Conservation (phyloP, 441 rosid species). For the Codiaeum variegatum region DNA sequence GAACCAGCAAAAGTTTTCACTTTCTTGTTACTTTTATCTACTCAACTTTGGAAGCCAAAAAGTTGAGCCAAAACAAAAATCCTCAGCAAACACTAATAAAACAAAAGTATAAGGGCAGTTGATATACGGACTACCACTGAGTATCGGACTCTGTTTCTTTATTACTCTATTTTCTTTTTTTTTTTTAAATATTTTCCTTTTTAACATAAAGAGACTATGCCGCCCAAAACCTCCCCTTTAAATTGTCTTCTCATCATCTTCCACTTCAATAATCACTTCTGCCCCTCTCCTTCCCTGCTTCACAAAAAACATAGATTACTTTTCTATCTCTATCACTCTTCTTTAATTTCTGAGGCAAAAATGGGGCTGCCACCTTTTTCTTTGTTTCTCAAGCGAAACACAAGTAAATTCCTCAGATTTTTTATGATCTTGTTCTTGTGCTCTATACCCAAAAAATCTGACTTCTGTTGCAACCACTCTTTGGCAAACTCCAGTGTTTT, state of each 20-base stretch:
- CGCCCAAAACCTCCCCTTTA: constrained; percentile 56
- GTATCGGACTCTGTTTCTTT: constrained; percentile 9
- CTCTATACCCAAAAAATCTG: constrained; percentile 45
- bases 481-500: constrained; percentile 26
- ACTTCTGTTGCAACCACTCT: constrained; percentile 41
- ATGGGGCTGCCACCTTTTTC: constrained; percentile 43
- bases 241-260: constrained; percentile 44
- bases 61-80: constrained; percentile 23
- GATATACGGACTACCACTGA: constrained; percentile 25
- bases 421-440: constrained; percentile 52
- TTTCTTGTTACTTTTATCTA: constrained; percentile 36
- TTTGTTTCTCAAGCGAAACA: constrained; percentile 39
- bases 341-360: constrained; percentile 17
- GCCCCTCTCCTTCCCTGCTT: constrained; percentile 33
- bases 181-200: not conserved
- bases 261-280: constrained; percentile 34
- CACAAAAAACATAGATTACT: constrained; percentile 11
- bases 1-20: constrained; percentile 11
- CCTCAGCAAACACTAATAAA: constrained; percentile 20
- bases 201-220: constrained; percentile 31
- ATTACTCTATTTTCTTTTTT: not conserved
- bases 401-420: constrained; percentile 39
- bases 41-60: constrained; percentile 22
- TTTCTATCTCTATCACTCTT: constrained; percentile 20
- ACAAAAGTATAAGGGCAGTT: constrained; percentile 22